Evolutionary conservation across 495 filamentous ascomycete genomes (phyloP).

Genomic region (Penicillium simplicissimum): DNA sequence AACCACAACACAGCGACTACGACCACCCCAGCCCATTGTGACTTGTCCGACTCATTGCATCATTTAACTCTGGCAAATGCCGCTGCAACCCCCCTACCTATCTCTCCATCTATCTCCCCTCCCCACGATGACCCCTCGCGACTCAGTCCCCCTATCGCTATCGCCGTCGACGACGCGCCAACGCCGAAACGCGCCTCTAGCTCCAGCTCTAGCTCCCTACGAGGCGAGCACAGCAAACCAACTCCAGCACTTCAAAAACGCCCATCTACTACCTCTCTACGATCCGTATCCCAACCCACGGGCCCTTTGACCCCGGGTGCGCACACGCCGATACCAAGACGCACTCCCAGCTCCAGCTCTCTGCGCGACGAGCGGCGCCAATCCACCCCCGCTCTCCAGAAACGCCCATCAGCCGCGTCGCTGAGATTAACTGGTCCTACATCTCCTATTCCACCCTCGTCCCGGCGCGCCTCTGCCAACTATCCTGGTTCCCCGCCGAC

Average conservation of each 20-base stretch:
- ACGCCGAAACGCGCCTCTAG: conserved; percentile 53
- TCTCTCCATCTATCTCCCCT: conserved; percentile 44
- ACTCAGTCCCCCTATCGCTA: conserved; percentile 13
- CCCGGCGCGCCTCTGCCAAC: conserved; percentile 51
- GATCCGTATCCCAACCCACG: conserved; percentile 31
- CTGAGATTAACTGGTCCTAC: conserved; percentile 21
- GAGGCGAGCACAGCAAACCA: conserved; percentile 46
- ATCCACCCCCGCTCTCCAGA: conserved; percentile 46
- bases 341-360: conserved; percentile 54
- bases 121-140: conserved; percentile 33
- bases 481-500: conserved; percentile 40
- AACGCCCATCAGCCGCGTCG: conserved; percentile 47
- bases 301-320: conserved; percentile 9
- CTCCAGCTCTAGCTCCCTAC: conserved; percentile 45
- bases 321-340: conserved; percentile 39
- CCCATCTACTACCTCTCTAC: conserved; percentile 46
- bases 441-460: conserved; percentile 39
- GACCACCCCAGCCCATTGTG: conserved; percentile 17
- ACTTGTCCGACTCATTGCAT: conserved; percentile 44
- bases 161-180: conserved; percentile 16
- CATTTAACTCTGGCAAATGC: conserved; percentile 49
- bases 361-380: conserved; percentile 49
- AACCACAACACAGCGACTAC: conserved; percentile 9
- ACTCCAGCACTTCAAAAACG: conserved; percentile 47
- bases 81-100: conserved; percentile 44